Evolutionary conservation across 192 early-diverging fungal species (phyloP).

Genomic region (Coemansia javaensis): DNA sequence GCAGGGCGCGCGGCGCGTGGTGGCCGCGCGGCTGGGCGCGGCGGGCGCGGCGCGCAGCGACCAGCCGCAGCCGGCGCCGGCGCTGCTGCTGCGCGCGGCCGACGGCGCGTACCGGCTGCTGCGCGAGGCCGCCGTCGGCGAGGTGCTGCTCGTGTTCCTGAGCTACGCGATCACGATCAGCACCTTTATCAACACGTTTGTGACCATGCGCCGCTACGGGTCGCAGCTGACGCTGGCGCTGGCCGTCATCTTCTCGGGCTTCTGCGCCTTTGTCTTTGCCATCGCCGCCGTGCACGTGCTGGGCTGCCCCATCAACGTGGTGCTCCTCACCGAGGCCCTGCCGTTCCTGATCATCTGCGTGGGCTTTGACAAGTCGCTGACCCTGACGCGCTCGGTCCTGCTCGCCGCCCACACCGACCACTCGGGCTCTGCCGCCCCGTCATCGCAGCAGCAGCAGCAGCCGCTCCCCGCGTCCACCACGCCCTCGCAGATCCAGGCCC

Average conservation of each 20-base stretch:
- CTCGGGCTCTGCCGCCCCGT: too few relatives aligned
- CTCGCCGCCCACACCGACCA: constrained; percentile 45
- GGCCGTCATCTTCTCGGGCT: constrained; percentile 65
- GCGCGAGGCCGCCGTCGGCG: constrained; percentile 65
- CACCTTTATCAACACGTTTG: constrained; percentile 73
- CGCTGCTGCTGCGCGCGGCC: constrained; percentile 27
- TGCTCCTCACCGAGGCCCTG: constrained; percentile 77
- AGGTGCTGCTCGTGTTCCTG: constrained; percentile 71
- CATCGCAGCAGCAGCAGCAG: too few relatives aligned
- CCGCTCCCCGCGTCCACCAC: constrained; percentile 19
- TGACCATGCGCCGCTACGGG: constrained; percentile 80
- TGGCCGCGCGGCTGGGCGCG: constrained; percentile 21
- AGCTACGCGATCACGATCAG: constrained; percentile 78
- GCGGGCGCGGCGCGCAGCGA: constrained; percentile 2
- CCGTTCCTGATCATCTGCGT: constrained; percentile 89
- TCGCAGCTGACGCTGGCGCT: constrained; percentile 74
- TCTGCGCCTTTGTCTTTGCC: constrained; percentile 73
- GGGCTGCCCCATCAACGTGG: constrained; percentile 64
- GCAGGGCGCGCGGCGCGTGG: constrained; percentile 9
- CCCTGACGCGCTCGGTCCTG: constrained; percentile 76
- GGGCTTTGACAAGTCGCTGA: constrained; percentile 84
- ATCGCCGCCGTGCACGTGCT: constrained; percentile 64
- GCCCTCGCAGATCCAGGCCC: constrained; percentile 55
- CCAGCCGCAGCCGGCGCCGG: not conserved
- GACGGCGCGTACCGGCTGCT: constrained; percentile 60